Conservation (phyloP, 2,329 filamentous ascomycete genomes). For the Talaromyces sp. region DNA sequence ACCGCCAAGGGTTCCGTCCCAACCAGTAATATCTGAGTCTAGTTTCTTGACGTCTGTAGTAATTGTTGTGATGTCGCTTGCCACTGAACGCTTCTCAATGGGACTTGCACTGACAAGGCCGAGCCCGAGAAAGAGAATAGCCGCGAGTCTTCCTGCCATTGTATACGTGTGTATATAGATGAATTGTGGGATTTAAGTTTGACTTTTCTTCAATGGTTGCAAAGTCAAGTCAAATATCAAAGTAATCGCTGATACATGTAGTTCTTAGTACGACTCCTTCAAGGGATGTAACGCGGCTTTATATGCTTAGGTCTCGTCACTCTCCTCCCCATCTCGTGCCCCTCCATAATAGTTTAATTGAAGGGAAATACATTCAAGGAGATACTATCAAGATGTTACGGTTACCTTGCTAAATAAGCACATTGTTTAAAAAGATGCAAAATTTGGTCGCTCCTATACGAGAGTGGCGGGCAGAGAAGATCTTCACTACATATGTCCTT, state of each 20-base stretch:
- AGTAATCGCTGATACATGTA: background rate
- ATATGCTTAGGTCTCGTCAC: background rate
- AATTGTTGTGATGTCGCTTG: conserved; percentile 5
- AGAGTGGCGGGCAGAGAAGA: background rate
- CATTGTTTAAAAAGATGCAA: background rate
- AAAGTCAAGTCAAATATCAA: background rate
- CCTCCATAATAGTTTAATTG: background rate
- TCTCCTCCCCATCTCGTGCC: background rate
- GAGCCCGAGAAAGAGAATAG: conserved; percentile 2
- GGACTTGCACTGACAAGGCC: conserved; percentile 4
- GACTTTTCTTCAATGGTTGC: background rate
- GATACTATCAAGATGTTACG: background rate
- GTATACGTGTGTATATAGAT: background rate
- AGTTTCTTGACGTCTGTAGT: background rate
- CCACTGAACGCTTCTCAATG: conserved; percentile 8
- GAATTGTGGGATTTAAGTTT: background rate
- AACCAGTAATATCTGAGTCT: background rate
- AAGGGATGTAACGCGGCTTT: conserved; percentile 2
- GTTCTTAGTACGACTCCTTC: background rate
- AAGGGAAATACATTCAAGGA: background rate
- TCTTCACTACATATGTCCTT: background rate
- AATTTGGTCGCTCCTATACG: background rate
- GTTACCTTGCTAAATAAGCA: background rate
- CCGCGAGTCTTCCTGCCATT: background rate
- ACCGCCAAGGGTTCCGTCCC: conserved; percentile 2